These are phyloP conservation scores for Suillus variegatus DNA, from an alignment of 768 basidiomycete species.

Conservation along the genomic window DNA sequence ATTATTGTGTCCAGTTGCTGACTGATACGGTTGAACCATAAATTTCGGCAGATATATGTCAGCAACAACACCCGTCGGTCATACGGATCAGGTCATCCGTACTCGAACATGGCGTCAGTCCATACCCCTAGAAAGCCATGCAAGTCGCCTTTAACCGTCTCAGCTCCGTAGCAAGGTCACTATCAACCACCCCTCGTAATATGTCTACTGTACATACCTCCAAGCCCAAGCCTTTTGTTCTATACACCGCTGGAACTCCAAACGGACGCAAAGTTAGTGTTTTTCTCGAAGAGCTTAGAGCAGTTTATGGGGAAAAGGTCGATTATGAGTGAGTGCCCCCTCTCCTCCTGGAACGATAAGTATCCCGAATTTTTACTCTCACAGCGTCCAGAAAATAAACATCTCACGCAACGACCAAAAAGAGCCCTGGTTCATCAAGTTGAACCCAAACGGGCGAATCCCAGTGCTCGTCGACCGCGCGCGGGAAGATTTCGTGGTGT, in stretches of 20 bases:
- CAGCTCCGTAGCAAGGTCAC: background rate
- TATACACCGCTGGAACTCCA: slow-evolving; percentile 57
- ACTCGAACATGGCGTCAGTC: background rate
- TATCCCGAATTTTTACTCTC: background rate
- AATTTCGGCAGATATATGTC: background rate
- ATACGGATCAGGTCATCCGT: background rate
- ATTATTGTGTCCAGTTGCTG: background rate
- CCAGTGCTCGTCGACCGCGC: slow-evolving; percentile 36
- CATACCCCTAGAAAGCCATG: background rate
- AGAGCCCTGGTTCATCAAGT: slow-evolving; percentile 36
- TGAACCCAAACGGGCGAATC: slow-evolving; percentile 46
- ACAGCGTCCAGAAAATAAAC: slow-evolving; percentile 23
- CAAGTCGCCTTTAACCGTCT: slow-evolving; percentile 2
- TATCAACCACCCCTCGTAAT: background rate
- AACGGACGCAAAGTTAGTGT: slow-evolving; percentile 57
- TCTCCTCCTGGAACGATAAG: background rate
- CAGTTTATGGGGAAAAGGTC: slow-evolving; percentile 31
- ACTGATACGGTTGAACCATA: background rate
- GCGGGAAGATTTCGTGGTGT: slow-evolving; percentile 33
- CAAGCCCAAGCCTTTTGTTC: slow-evolving; percentile 38
- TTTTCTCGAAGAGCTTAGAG: slow-evolving; percentile 62
- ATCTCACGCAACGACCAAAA: slow-evolving; percentile 24
- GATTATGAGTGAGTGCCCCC: no score
- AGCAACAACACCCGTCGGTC: background rate
- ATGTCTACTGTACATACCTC: slow-evolving; percentile 13